Evolutionary conservation across 2,329 filamentous ascomycete genomes (phyloP).

Genomic region (Myriosclerotinia scirpicola): DNA sequence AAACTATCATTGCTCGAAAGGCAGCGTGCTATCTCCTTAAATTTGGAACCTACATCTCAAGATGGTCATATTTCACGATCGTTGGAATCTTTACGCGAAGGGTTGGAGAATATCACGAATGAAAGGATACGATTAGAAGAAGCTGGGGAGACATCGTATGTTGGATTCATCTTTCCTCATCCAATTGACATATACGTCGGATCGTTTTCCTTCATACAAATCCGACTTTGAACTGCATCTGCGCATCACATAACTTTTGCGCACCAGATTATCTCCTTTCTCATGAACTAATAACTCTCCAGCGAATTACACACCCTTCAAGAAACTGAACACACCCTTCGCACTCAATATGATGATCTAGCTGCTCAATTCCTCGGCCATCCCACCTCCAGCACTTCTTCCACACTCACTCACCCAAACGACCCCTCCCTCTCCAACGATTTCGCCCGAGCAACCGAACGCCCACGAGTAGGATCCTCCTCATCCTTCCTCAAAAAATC

Average conservation of each 20-base stretch:
- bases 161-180: not conserved
- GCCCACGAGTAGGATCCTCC: slow-evolving; percentile 44
- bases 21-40: slow-evolving; percentile 78
- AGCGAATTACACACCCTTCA: slow-evolving; percentile 50
- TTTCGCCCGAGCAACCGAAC: slow-evolving; percentile 59
- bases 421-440: slow-evolving; percentile 60
- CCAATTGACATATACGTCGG: not conserved
- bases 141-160: slow-evolving; percentile 62
- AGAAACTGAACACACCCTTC: slow-evolving; percentile 67
- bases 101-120: slow-evolving; percentile 67
- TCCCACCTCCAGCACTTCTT: slow-evolving; percentile 49
- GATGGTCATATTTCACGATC: slow-evolving; percentile 88
- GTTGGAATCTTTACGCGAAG: slow-evolving; percentile 80
- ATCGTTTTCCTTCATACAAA: not conserved
- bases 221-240: not conserved
- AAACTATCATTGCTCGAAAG: slow-evolving; percentile 93
- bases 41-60: slow-evolving; percentile 69
- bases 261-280: slow-evolving; percentile 3
- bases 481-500: slow-evolving; percentile 45
- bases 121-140: slow-evolving; percentile 65
- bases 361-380: slow-evolving; percentile 77
- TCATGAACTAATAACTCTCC: slow-evolving; percentile 14
- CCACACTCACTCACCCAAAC: slow-evolving; percentile 61
- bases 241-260: slow-evolving; percentile 12
- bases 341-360: slow-evolving; percentile 73